These are phyloP conservation scores for Amphichorda felina DNA, from an alignment of 2,329 filamentous ascomycete species.

Conservation along the genomic window DNA sequence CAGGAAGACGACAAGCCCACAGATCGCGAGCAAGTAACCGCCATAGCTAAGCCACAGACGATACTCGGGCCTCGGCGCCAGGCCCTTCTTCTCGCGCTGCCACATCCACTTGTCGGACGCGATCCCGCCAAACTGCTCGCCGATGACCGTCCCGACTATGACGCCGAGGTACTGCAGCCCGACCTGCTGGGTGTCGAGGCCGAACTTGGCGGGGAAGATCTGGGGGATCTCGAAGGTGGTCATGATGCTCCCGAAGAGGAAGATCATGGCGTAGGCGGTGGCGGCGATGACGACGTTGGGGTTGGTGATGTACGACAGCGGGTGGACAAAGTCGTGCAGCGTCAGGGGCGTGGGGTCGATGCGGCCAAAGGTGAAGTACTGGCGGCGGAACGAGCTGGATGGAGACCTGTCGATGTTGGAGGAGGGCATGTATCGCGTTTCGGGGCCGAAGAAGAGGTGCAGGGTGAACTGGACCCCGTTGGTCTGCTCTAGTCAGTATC, in stretches of 20 bases:
- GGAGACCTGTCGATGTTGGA: too few species aligned
- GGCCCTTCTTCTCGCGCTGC: constrained; percentile 17
- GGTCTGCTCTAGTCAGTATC: constrained; percentile 2
- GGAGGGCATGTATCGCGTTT: constrained; percentile 8
- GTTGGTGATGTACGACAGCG: constrained; percentile 3
- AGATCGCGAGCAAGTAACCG: constrained; percentile 35
- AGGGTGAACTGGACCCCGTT: constrained; percentile 8
- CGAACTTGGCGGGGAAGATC: constrained; percentile 41
- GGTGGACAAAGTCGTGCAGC: constrained; percentile 6
- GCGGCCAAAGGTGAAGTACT: constrained; percentile 5
- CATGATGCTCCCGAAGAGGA: constrained; percentile 25
- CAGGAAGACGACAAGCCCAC: constrained; percentile 41
- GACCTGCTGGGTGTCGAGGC: constrained; percentile 43
- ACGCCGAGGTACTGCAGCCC: constrained; percentile 45
- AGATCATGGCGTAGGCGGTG: constrained; percentile 42
- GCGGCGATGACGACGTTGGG: constrained; percentile 21
- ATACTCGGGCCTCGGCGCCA: constrained; percentile 30
- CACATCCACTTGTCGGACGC: constrained; percentile 42
- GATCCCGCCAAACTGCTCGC: constrained; percentile 44
- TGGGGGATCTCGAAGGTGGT: constrained; percentile 47
- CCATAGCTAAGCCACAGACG: constrained; percentile 45
- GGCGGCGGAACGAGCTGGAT: background rate
- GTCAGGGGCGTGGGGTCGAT: constrained; percentile 7
- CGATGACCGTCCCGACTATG: constrained; percentile 43
- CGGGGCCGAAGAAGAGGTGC: constrained; percentile 8